Evolutionary conservation across 2,329 filamentous ascomycete genomes (phyloP).

Genomic region (Balansia obtecta): DNA sequence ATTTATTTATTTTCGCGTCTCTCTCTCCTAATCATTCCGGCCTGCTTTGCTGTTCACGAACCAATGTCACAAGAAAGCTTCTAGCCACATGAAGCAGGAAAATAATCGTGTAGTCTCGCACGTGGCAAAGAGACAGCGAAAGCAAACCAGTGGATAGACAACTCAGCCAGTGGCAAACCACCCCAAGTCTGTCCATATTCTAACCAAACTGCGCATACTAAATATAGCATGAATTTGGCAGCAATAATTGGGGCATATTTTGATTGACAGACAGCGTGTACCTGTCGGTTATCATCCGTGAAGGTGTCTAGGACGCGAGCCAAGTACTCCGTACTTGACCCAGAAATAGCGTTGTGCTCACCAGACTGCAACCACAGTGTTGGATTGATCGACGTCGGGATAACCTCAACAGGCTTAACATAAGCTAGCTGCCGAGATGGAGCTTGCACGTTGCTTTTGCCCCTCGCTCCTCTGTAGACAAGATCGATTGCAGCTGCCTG

Average conservation of each 20-base stretch:
- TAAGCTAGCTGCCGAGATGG: not conserved
- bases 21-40: too few species aligned
- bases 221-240: not conserved
- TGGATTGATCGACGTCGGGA: conserved; percentile 9
- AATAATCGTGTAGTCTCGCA: too few species aligned
- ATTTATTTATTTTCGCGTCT: too few species aligned
- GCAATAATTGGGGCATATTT: not conserved
- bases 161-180: too few species aligned
- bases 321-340: conserved; percentile 1
- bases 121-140: too few species aligned
- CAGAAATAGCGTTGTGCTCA: not conserved
- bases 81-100: not conserved
- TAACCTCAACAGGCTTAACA: conserved; percentile 3
- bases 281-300: conserved; percentile 3
- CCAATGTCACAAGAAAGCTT: not conserved
- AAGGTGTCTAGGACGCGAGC: not conserved
- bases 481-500: not conserved
- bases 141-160: too few species aligned
- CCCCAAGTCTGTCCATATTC: too few species aligned
- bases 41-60: not conserved
- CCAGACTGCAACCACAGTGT: conserved; percentile 1
- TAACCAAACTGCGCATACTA: too few species aligned
- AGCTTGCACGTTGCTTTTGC: not conserved
- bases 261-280: too few species aligned
- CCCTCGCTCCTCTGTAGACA: not conserved